phyloP scores from a whole-genome alignment of 2,329 filamentous ascomycete genomes.

The Cordyceps javanica region DNA sequence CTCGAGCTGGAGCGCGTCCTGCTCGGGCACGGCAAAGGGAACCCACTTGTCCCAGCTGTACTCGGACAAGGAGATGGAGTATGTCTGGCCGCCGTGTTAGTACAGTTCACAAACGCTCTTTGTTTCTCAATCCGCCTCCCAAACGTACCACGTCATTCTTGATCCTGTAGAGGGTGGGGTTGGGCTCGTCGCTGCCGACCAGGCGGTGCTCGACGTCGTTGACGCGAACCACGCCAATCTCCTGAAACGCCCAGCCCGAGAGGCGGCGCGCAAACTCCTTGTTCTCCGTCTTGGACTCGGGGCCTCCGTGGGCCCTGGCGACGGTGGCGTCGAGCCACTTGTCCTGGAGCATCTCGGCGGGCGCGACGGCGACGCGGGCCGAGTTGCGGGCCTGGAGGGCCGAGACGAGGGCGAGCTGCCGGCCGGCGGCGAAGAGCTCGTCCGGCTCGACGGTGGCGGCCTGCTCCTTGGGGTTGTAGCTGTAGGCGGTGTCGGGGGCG shows the following conservation, averaged over 20 bases:
- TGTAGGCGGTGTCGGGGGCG: slow-evolving; percentile 81
- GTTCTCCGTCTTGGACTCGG: slow-evolving; percentile 62
- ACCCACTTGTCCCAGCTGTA: slow-evolving; percentile 68
- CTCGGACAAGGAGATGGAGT: slow-evolving; percentile 83
- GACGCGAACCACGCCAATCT: slow-evolving; percentile 82
- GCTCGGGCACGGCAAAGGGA: slow-evolving; percentile 63
- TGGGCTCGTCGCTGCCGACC: slow-evolving; percentile 51
- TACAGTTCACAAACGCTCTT: neutral
- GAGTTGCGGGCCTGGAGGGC: slow-evolving; percentile 88
- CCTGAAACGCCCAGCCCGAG: slow-evolving; percentile 94
- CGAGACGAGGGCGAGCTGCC: slow-evolving; percentile 79
- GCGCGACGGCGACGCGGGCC: slow-evolving; percentile 79
- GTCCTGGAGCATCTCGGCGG: slow-evolving; percentile 81
- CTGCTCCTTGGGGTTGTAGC: slow-evolving; percentile 90
- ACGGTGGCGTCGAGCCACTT: slow-evolving; percentile 83
- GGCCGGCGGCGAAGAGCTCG: slow-evolving; percentile 77
- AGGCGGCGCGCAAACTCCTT: slow-evolving; percentile 78
- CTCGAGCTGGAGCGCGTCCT: slow-evolving; percentile 82
- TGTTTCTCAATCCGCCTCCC: neutral
- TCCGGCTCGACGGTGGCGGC: slow-evolving; percentile 55
- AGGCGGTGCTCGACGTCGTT: slow-evolving; percentile 75
- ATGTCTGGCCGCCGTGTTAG: slow-evolving; percentile 51
- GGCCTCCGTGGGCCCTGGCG: slow-evolving; percentile 46
- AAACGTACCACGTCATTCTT: slow-evolving; percentile 90
- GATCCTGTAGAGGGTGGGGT: slow-evolving; percentile 86